A percentile compares a stretch with the other conserved stretches of the same genome.
Conservation (phyloP, 371 early-diverging fungal genomes). For the Mortierella sp. region DNA sequence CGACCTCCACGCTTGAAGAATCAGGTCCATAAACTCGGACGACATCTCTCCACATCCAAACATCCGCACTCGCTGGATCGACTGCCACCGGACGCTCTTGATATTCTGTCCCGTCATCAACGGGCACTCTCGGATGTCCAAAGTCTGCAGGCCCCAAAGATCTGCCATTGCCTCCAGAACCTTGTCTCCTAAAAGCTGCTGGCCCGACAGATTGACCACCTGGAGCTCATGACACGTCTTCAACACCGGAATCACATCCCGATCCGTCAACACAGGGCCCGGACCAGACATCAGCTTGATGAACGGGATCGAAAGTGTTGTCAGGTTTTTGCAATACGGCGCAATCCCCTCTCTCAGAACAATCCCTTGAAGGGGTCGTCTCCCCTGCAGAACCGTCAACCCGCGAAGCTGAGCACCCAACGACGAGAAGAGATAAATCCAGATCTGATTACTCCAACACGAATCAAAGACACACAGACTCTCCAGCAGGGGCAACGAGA, state of each 20-base stretch:
- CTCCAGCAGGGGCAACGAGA: slow-evolving; percentile 35
- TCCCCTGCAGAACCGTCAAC: slow-evolving; percentile 45
- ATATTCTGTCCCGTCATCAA: slow-evolving; percentile 44
- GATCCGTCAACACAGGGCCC: slow-evolving; percentile 32
- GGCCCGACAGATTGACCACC: slow-evolving; percentile 46
- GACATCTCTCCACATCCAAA: slow-evolving; percentile 50
- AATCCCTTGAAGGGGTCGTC: slow-evolving; percentile 45
- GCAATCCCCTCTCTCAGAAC: slow-evolving; percentile 49
- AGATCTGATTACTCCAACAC: slow-evolving; percentile 56
- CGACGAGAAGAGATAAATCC: slow-evolving; percentile 50
- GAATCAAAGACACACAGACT: slow-evolving; percentile 54
- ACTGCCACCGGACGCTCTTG: slow-evolving; percentile 51
- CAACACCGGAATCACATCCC: slow-evolving; percentile 50
- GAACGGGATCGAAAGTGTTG: slow-evolving; percentile 50
- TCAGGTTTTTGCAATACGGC: slow-evolving; percentile 40
- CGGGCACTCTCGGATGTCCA: slow-evolving; percentile 50
- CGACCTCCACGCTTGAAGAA: slow-evolving; percentile 45
- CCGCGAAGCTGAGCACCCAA: slow-evolving; percentile 44
- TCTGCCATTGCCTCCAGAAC: slow-evolving; percentile 44
- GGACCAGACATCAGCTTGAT: slow-evolving; percentile 49
- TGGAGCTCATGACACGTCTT: slow-evolving; percentile 51
- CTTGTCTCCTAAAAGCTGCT: slow-evolving; percentile 38
- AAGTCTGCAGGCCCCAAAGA: slow-evolving; percentile 44
- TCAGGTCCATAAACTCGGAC: slow-evolving; percentile 53
- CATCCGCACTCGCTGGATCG: slow-evolving; percentile 54